Evolutionary conservation across 306 rosid genomes (phyloP), one percentile per base, ranked within the genome.

Genomic region (Castanea sativa): DNA sequence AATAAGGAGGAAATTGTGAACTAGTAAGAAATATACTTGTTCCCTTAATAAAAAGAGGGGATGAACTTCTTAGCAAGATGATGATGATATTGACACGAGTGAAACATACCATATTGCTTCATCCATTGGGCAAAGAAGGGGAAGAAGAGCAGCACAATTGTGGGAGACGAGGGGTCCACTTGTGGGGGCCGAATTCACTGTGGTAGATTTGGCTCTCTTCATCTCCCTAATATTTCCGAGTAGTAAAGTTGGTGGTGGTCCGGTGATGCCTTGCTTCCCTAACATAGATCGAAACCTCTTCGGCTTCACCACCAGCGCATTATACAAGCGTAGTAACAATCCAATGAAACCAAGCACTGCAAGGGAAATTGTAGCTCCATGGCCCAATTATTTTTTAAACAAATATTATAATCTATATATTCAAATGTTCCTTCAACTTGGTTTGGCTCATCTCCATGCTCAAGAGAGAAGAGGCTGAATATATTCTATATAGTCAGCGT

Each of bases 231-330:
- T 80, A 45, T 89, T 89, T 69, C 90, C 86, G 1, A 80, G 81
- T 5, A 89, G 77, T 16, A 89, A 27, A 78, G 81, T 56, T 18
- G 83, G 78, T 2, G 85, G 76, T 13, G 92, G 88, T 41, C 90
- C 90, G 4, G 3, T 82, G 69, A 89, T 82, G 12, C 92, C 87
- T 86, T 86, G 90, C 15, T 84, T 80, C 63, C 53, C 75, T 4
- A 87, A 78, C 65, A 58, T 43, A 45, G 81, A 67, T 12, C 87
- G 76, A 51, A 85, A 76, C 32, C 80, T 80, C 35, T 65, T 27
- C 25, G 85, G 88, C 57, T 80, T 80, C 58, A 18, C 11, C 58
- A 80, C 83, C 16, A 87, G 29, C 1, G 55, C 45, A 41, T 38
- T 41, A 33, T 75, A 77, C 49, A 82, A 51, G 59, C 41, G 45